Evolutionary conservation across 148 eudicot genomes (phyloP), one percentile per base, ranked within the genome.

Genomic region (Dysphania ambrosioides): DNA sequence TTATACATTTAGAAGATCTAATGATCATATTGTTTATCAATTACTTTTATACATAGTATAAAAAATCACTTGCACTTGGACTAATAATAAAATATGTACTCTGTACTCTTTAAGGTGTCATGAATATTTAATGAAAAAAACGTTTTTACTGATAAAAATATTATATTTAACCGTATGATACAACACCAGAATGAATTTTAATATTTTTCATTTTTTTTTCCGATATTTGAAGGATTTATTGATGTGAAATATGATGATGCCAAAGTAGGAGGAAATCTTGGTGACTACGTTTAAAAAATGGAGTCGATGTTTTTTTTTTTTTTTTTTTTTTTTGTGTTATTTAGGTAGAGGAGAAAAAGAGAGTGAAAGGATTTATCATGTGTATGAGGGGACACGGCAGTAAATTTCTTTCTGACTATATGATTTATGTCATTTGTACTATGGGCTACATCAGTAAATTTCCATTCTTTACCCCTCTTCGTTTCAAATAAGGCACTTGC

Each of bases 221-320:
- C 69, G 44, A 55, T 49, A 6, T 23, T 58, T n/a, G 64, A 61
- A 70, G 69, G 78, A 75, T 75, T 68, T 70, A 44, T 76, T 69
- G 79, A 71, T 47, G 75, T 60, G 61, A 62, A 44, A 49, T 68
- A 34, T 63, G 80, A 77, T 63, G 72, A 10, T 78, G 59, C 76
- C 80, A 78, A 51, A 65, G 19, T 32, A 56, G 35, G 64, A 72
- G 66, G 44, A 72, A 72, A 65, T 72, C 80, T 72, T 78, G 76
- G 66, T 72, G 58, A 65, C 66, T 72, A 78, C 72, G 76, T 72
- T 64, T 66, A 72, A 36, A 36, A 19, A 30, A 56, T 35, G 75
- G 61, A 47, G 34, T 32, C 61, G 35, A 62, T 77, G 69, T 51
- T 30, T 23, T 63, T 5, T 32, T 21, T 53, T 38, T 70, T 35